Percentiles rank a stretch among this genome's conserved stretches.
Conservation (phyloP, 2,329 filamentous ascomycete genomes). For the Neodidymelliopsis sp. region DNA sequence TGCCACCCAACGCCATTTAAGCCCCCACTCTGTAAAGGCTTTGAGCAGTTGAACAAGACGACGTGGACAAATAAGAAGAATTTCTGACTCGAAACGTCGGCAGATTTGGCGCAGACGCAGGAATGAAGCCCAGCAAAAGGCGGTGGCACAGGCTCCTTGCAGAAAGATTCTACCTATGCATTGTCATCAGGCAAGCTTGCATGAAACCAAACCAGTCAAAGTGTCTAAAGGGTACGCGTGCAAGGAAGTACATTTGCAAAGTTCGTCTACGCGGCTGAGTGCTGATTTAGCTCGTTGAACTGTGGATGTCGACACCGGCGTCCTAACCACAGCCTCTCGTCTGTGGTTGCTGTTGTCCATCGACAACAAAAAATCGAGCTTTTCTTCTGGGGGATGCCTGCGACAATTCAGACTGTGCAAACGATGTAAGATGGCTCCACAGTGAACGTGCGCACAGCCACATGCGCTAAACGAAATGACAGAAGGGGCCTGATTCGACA, state of each 20-base stretch:
- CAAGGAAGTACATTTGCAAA: slow-evolving; percentile 26
- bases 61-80: slow-evolving; percentile 26
- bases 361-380: not conserved
- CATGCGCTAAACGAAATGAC: slow-evolving; percentile 39
- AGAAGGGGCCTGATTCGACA: slow-evolving; percentile 24
- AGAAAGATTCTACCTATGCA: slow-evolving; percentile 12
- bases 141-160: slow-evolving; percentile 35
- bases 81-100: slow-evolving; percentile 3
- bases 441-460: slow-evolving; percentile 37
- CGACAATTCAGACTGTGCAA: slow-evolving; percentile 13
- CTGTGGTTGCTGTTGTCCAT: not conserved
- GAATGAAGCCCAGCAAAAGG: slow-evolving; percentile 23
- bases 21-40: slow-evolving; percentile 18
- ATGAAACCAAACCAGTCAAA: slow-evolving; percentile 20
- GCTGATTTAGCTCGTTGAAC: slow-evolving; percentile 33
- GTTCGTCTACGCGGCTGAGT: slow-evolving; percentile 30
- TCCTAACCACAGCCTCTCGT: slow-evolving; percentile 3
- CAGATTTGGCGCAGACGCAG: slow-evolving; percentile 21
- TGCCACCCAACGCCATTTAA: slow-evolving; percentile 22
- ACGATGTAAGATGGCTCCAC: slow-evolving; percentile 19
- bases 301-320: slow-evolving; percentile 13
- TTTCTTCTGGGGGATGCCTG: slow-evolving; percentile 4
- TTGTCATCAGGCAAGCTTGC: slow-evolving; percentile 22
- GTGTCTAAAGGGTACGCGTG: slow-evolving; percentile 24
- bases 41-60: slow-evolving; percentile 14